A percentile compares a stretch with the other conserved stretches of the same genome.
phyloP scores from a whole-genome alignment of 2,329 filamentous ascomycete species.

The Colletotrichum sp. region DNA sequence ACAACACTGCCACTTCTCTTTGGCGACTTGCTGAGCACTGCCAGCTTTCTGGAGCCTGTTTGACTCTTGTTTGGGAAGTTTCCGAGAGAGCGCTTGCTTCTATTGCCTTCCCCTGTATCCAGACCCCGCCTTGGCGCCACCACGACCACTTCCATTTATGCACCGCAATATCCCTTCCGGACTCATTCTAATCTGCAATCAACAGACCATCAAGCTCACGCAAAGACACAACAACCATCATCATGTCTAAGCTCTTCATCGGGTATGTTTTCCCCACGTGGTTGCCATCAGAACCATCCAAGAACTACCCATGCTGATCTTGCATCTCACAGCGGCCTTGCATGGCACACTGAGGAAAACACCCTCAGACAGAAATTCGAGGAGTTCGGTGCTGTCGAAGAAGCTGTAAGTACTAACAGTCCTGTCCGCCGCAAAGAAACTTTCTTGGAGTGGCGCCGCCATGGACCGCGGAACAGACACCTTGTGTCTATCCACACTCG shows the following conservation, averaged over 20 bases:
- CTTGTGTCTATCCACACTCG: not conserved
- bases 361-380: slow-evolving; percentile 91
- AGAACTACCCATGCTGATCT: slow-evolving; percentile 11
- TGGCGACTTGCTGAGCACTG: not conserved
- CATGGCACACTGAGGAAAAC: slow-evolving; percentile 95
- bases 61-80: slow-evolving; percentile 6
- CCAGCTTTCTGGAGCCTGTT: not conserved
- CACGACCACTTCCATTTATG: slow-evolving; percentile 15
- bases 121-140: slow-evolving; percentile 13
- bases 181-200: not conserved
- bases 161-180: slow-evolving; percentile 11
- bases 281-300: not conserved
- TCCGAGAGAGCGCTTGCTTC: not conserved
- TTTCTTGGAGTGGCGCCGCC: not conserved
- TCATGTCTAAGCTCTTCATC: slow-evolving; percentile 94
- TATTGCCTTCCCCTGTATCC: not conserved
- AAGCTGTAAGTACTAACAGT: slow-evolving; percentile 76
- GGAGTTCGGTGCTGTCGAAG: slow-evolving; percentile 88
- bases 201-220: not conserved
- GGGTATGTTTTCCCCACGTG: slow-evolving; percentile 64
- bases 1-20: slow-evolving; percentile 13
- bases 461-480: not conserved
- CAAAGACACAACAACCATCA: slow-evolving; percentile 28
- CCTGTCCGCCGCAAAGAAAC: slow-evolving; percentile 10
- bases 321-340: slow-evolving; percentile 73